Evolutionary conservation across 306 rosid genomes (phyloP).

Genomic region (Medicago truncatula): MtrunA17r5.0-ANR NC_053044.1:9823501-9824000

Average conservation of each 20-base stretch:
- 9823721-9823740: not conserved
- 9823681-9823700: not conserved
- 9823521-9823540: not conserved
- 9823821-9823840: not conserved
- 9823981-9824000: no score
- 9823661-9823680: constrained; percentile 38
- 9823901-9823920: no score
- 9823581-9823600: constrained; percentile 48
- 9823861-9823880: no score
- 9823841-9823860: no score
- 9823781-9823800: no score
- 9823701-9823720: not conserved
- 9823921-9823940: no score
- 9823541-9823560: not conserved
- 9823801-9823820: not conserved
- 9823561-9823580: constrained; percentile 47
- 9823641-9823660: constrained; percentile 77
- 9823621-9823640: constrained; percentile 92
- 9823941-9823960: no score
- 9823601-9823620: constrained; percentile 52
- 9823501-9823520: no score
- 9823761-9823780: no score
- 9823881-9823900: no score
- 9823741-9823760: not conserved
- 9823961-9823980: no score